Evolutionary conservation across 2,329 filamentous ascomycete species (phyloP), one percentile per base, ranked within the genome.

Genomic region (Venturia carpophila): DNA sequence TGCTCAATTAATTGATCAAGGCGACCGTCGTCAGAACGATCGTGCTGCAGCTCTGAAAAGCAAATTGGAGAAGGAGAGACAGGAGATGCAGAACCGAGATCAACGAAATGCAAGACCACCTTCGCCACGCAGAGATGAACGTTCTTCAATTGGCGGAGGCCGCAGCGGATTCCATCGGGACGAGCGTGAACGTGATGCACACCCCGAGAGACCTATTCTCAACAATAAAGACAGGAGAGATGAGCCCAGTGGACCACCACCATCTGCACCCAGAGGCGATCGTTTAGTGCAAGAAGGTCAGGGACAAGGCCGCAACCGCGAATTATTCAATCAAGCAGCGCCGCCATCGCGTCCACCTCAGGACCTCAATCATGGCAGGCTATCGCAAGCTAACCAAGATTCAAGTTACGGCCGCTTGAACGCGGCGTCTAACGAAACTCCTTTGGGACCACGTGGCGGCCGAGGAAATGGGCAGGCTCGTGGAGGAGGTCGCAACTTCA

Each of bases 361-460:
- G 30, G 76, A 83, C 68, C 72, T 78, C 68, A 77, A 72, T 60
- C 76, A 80, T 71, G 80, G 80, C 39, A 77, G 81, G 62, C 71
- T 81, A 15, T 76, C 73, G 71, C 73, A 79, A 62, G 79, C 80
- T 27, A 72, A 74, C 19, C 74, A 77, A 64, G 80, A 83, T 64
- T 77, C 79, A 13, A 78, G 76, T 61, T 82, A 80, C 69, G 80
- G 79, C 39, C 74, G 80, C 45, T 71, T 82, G 21, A 83, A 82
- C 67, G 73, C 75, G n/a, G 69, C 73, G 24, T 79, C 85, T 24
- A 42, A 62, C 24, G 52, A 79, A 76, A 68, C 71, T 62, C 83
- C 84, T 30, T 83, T 81, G 47, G 84, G 83, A 1, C 84, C 84
- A 63, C 77, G 81, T 66, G 76, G 76, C 69, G 52, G 52, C 13